Conservation (phyloP, 768 basidiomycete genomes). For the Kwoniella botswanensis region DNA sequence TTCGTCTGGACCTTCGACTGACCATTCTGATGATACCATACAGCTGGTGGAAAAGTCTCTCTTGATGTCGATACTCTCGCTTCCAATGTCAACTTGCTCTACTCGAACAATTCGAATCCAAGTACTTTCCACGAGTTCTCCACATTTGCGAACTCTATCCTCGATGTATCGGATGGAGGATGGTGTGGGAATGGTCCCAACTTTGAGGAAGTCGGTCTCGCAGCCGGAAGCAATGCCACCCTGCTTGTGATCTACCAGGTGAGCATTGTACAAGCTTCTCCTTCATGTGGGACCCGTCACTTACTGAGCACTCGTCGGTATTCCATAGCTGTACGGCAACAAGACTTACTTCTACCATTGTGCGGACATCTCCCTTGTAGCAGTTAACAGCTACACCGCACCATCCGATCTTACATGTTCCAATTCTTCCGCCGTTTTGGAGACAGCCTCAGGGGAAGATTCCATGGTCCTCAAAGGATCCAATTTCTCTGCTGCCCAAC, state of each 20-base stretch:
- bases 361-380: constrained; percentile 44
- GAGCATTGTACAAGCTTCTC: background rate
- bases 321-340: constrained; percentile 29
- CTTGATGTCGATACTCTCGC: constrained; percentile 30
- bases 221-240: constrained; percentile 30
- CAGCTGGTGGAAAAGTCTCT: constrained; percentile 37
- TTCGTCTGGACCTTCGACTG: too few species aligned
- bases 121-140: constrained; percentile 36
- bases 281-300: background rate
- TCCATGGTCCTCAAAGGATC: constrained; percentile 19
- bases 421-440: constrained; percentile 34
- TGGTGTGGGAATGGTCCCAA: constrained; percentile 40
- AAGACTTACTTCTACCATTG: constrained; percentile 36
- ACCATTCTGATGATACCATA: background rate
- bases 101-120: constrained; percentile 27
- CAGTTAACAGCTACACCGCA: constrained; percentile 20
- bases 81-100: constrained; percentile 35
- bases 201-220: constrained; percentile 32
- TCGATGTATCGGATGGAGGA: constrained; percentile 27
- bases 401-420: constrained; percentile 32
- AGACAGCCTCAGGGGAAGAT: constrained; percentile 27
- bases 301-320: background rate
- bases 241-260: constrained; percentile 37
- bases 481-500: constrained; percentile 15
- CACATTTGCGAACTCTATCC: constrained; percentile 29